phyloP scores from a whole-genome alignment of 352 stramenopile species.

The Phytophthora kernoviae region DNA sequence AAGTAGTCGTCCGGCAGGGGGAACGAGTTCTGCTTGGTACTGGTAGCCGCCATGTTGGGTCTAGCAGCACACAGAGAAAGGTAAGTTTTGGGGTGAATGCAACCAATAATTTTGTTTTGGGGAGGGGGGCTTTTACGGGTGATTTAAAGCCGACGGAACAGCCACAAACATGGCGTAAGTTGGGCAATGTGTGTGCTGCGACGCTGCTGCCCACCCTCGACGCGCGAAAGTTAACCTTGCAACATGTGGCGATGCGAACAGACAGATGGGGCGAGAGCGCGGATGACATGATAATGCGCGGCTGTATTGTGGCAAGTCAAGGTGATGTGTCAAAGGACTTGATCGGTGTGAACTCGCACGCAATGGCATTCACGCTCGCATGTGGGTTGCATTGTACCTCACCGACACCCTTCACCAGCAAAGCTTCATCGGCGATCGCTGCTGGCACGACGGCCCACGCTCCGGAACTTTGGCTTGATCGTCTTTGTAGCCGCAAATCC shows the following conservation, averaged over 20 bases:
- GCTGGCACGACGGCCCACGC: conserved; percentile 1
- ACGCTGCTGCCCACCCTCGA: conserved; percentile 9
- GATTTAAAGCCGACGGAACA: conserved; percentile 2
- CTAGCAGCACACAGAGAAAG: conserved; percentile 5
- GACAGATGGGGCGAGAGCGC: conserved; percentile 25
- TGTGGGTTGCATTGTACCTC: conserved; percentile 2
- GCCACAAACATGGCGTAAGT: conserved; percentile 9
- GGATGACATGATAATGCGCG: conserved; percentile 17
- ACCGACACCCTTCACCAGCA: conserved; percentile 1
- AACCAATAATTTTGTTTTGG: too few species aligned
- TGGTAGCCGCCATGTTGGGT: conserved; percentile 13
- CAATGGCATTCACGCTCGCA: not conserved
- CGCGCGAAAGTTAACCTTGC: conserved; percentile 5
- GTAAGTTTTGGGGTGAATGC: conserved; percentile 1
- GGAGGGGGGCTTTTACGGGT: conserved; percentile 3
- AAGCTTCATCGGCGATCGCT: conserved; percentile 6
- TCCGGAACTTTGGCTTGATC: conserved; percentile 4
- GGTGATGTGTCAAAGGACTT: conserved; percentile 6
- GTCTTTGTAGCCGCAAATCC: not conserved
- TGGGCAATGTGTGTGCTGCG: conserved; percentile 10
- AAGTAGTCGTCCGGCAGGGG: conserved; percentile 53
- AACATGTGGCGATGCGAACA: conserved; percentile 27
- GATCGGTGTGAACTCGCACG: not conserved
- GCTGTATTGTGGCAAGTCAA: conserved; percentile 2
- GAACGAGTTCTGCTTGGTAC: conserved; percentile 20